Evolutionary conservation across 1,139 yeast genomes (phyloP).

Genomic region (Chernovozyma sophiae-reginae): DNA sequence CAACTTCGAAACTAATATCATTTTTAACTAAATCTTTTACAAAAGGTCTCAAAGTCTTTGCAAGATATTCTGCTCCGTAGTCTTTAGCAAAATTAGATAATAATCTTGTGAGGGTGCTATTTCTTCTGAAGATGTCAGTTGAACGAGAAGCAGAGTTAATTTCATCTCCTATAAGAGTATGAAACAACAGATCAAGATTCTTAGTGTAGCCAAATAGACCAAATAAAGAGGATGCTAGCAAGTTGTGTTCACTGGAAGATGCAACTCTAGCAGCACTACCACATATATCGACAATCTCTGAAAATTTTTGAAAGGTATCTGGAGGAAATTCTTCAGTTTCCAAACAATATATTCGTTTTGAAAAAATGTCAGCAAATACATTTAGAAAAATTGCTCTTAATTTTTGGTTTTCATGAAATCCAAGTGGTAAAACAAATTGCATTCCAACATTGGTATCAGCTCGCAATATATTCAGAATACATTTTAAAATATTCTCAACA

Average conservation of each 20-base stretch:
- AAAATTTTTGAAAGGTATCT: conserved; percentile 17
- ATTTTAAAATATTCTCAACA: conserved; percentile 62
- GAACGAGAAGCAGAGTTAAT: conserved; percentile 56
- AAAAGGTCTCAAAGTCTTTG: conserved; percentile 52
- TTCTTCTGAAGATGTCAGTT: conserved; percentile 72
- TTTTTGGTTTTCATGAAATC: conserved; percentile 64
- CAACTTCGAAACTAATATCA: conserved; percentile 63
- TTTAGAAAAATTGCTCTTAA: conserved; percentile 71
- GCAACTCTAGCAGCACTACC: conserved; percentile 69
- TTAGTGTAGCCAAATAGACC: conserved; percentile 55
- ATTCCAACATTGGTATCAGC: conserved; percentile 77
- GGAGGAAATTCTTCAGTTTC: conserved; percentile 26
- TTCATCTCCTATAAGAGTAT: conserved; percentile 58
- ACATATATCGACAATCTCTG: conserved; percentile 26
- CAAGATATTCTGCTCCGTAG: conserved; percentile 59
- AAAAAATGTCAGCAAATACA: conserved; percentile 66
- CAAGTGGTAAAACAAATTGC: conserved; percentile 72
- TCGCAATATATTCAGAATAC: conserved; percentile 65
- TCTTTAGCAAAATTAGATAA: conserved; percentile 67
- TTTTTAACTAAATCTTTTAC: conserved; percentile 46
- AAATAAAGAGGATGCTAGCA: conserved; percentile 64
- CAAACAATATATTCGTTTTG: conserved; percentile 29
- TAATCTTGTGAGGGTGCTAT: conserved; percentile 77
- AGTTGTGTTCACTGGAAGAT: conserved; percentile 42
- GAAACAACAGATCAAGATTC: conserved; percentile 52